Evolutionary conservation across 1,139 yeast genomes (phyloP), one percentile per base, ranked within the genome.

Genomic region (Kurtzmaniella natalensis): DNA sequence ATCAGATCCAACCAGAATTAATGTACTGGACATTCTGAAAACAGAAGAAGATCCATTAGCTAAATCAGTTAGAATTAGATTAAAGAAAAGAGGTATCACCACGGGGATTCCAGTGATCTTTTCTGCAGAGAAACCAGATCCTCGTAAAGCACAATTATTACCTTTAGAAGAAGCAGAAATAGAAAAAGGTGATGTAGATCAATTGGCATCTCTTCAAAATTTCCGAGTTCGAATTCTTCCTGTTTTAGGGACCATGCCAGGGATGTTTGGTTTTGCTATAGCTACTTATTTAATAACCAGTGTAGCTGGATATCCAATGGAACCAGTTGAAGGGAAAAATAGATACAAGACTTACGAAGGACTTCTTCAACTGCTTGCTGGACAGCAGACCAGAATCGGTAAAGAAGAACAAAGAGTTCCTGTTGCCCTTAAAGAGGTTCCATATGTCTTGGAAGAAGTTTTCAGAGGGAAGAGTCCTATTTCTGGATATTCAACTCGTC

Each of bases 121-220:
- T 51, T 84, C 95, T 19, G 84, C 95, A 1, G 98, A 92, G 55
- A 92, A 92, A 57, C 98, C 98, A 1, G 96, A 89, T 50, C 95
- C 95, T 25, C 78, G 86, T 39, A 92, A 92, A 61, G 97, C 97
- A 2, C 75, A 81, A 43, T 59, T 92, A 39, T 62, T 92, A 41
- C 96, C 96, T 5, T 65, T 92, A 34, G 81, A 88, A 9, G 88
- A 87, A 31, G 82, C 77, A 25, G 94, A 86, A 54, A 72, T 78
- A 38, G 78, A 74, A 36, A 79, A 80, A 55, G 97, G 97, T 25
- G 69, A 79, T 37, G 95, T 89, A 22, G 94, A 79, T 43, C 94
- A 92, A 55, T 68, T 92, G 34, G 79, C 95, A 36, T 94, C 96
- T 1, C 61, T 92, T 41, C 81, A 77, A 48, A 89, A 88, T 61